These are phyloP conservation scores for Tuber aestivum DNA, from an alignment of 495 filamentous ascomycete genomes.

Conservation along the genomic window DNA sequence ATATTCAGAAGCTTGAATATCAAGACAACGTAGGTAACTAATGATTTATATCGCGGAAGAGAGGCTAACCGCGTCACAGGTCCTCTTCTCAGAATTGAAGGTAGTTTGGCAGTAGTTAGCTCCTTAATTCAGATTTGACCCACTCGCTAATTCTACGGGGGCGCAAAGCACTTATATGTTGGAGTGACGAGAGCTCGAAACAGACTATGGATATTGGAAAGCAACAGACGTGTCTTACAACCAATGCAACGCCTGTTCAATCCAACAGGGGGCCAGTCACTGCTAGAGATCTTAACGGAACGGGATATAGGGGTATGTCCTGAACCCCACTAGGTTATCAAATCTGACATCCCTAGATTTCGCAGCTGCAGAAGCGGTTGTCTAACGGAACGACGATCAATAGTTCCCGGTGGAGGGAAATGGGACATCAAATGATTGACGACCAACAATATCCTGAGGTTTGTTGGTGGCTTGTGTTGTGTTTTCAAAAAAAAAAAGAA, in stretches of 20 bases:
- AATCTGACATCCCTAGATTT: constrained; percentile 7
- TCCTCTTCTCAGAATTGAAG: constrained; percentile 27
- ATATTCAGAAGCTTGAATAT: too few relatives aligned
- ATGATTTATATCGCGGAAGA: background rate
- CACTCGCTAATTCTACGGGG: background rate
- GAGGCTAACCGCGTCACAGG: constrained; percentile 1
- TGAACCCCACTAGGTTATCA: background rate
- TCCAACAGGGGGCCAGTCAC: background rate
- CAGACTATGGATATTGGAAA: constrained; percentile 26
- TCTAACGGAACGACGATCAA: constrained; percentile 10
- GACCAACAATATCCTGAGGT: constrained; percentile 24
- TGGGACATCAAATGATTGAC: constrained; percentile 27
- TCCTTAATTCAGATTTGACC: background rate
- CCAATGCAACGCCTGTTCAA: constrained; percentile 19
- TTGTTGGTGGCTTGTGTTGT: background rate
- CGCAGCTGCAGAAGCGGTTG: background rate
- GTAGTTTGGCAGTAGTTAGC: background rate
- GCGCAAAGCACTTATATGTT: constrained; percentile 23
- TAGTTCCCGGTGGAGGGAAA: constrained; percentile 24
- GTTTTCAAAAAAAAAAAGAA: background rate
- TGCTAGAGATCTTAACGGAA: constrained; percentile 14
- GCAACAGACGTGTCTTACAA: background rate
- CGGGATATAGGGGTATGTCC: background rate
- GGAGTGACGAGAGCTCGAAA: constrained; percentile 20
- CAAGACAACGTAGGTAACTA: constrained; percentile 10